phyloP scores from a whole-genome alignment of 306 rosid species.

The Argentina anserina region DNA sequence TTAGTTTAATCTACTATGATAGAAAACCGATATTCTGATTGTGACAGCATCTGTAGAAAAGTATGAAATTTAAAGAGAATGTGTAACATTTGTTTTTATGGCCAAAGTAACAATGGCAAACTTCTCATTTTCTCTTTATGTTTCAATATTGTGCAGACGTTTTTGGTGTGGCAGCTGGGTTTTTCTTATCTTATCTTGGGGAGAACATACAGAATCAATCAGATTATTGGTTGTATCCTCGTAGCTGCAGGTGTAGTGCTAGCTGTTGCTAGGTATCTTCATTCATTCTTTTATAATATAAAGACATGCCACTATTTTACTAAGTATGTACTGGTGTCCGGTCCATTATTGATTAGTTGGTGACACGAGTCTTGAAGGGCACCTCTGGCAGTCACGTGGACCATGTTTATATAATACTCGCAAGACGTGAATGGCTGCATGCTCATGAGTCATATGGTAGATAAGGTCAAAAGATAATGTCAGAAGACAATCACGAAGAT shows the following conservation, averaged over 20 bases:
- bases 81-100: neutral
- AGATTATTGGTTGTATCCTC: conserved; percentile 73
- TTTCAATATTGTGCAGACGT: conserved; percentile 54
- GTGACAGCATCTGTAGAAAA: neutral
- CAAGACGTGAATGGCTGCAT: neutral
- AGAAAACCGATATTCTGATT: neutral
- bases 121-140: conserved; percentile 17
- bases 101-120: neutral
- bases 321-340: neutral
- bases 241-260: conserved; percentile 69
- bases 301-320: neutral
- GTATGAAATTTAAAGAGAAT: neutral
- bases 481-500: neutral
- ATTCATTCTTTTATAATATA: conserved; percentile 18
- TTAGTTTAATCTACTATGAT: neutral
- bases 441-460: neutral
- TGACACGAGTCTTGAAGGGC: neutral
- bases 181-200: conserved; percentile 57
- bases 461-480: neutral
- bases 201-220: conserved; percentile 64
- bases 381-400: neutral
- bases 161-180: conserved; percentile 90
- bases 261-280: conserved; percentile 72
- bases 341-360: neutral
- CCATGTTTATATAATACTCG: neutral